Conservation (phyloP, 371 early-diverging fungal species). For the Umbelopsis sp. region DNA sequence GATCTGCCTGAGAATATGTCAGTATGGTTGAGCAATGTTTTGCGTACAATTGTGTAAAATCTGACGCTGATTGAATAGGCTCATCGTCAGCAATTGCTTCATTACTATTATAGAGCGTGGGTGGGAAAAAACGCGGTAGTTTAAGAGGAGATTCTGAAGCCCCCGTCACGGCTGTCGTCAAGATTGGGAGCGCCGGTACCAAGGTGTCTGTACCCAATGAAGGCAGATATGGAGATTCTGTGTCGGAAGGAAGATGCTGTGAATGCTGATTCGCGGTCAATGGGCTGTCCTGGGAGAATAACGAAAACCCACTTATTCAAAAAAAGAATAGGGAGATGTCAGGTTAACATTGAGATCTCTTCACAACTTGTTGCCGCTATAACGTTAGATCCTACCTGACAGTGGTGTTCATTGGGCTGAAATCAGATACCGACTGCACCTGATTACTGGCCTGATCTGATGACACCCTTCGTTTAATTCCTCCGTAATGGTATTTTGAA, state of each 20-base stretch:
- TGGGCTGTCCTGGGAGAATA: neutral
- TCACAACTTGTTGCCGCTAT: too few relatives aligned
- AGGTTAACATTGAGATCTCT: too few relatives aligned
- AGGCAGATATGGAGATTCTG: neutral
- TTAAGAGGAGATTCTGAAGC: neutral
- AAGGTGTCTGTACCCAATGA: neutral
- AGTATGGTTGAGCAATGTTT: neutral
- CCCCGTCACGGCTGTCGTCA: conserved; percentile 3
- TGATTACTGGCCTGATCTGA: conserved; percentile 11
- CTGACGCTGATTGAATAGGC: neutral
- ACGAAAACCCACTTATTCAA: neutral
- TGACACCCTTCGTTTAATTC: conserved; percentile 33
- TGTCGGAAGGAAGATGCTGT: neutral
- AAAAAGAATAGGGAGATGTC: neutral
- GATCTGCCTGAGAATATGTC: neutral
- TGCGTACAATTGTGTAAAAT: neutral
- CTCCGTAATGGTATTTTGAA: conserved; percentile 66
- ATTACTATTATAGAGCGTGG: neutral
- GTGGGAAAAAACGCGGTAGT: conserved; percentile 10
- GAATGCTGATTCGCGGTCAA: neutral
- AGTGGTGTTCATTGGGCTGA: conserved; percentile 10
- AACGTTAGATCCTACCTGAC: neutral
- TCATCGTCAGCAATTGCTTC: neutral
- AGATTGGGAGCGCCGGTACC: neutral
- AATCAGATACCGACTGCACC: neutral